Evolutionary conservation across 768 basidiomycete genomes (phyloP), one percentile per base, ranked within the genome.

Genomic region (Kwoniella shandongensis): DNA sequence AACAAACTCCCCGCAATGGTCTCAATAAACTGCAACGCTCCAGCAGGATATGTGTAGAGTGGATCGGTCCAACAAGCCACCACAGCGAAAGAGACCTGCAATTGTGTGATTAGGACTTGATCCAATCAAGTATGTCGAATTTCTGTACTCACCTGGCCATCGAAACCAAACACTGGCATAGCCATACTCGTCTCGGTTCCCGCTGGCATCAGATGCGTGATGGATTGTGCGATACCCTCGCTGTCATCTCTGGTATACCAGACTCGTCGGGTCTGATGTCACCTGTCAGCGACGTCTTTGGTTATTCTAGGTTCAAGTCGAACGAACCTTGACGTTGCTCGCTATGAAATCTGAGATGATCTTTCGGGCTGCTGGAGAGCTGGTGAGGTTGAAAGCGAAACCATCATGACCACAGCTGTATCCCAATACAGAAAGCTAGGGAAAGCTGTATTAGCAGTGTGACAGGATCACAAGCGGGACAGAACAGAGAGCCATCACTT

Each of bases 221-320:
- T 72, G 36, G 59, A 62, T 29, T 62, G 58, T 18, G 70, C 70
- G 35, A 72, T 51, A 3, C 65, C 70, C 46, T 70, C 68, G 35
- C 51, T 62, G 44, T 76, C 74, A 39, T 76, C 74, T 32, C 70
- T 36, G 29, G 66, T 67, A 46, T 72, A 76, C 74, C 74, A 76
- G 0, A 68, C 69, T 29, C 57, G 59, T 10, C 74, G 60, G 2
- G 64, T 67, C 62, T 64, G 47, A 11, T 11, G 27, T 30, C 7
- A 11, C 11, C 4, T 22, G 26, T 20, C 8, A 42, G 17, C 40
- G 6, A 42, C 40, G n/a, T n/a, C n/a, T n/a, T n/a, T 8, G 49
- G 15, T 18, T 15, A 32, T 26, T 22, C 15, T 18, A 2, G 2
- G 10, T 45, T 32, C 32, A 32, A 32, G 8, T 4, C 8, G 25